phyloP scores from a whole-genome alignment of 805 yeast species.

The Zygosaccharomyces lentus region DNA sequence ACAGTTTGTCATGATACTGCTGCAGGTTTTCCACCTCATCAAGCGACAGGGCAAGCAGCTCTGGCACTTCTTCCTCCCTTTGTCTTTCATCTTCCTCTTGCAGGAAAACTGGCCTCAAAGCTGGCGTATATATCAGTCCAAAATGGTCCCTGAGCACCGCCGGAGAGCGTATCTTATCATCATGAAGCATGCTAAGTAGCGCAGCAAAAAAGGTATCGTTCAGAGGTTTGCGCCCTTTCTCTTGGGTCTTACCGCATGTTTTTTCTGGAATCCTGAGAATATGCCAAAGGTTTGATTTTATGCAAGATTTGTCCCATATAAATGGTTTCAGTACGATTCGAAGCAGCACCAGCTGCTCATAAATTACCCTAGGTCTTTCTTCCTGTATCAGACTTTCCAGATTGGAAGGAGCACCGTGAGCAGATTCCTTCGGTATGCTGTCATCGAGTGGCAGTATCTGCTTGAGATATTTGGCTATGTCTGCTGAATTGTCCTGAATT shows the following conservation, averaged over 20 bases:
- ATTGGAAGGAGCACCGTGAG: not conserved
- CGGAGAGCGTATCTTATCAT: constrained; percentile 5
- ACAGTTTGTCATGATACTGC: constrained; percentile 27
- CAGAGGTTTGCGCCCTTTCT: constrained; percentile 10
- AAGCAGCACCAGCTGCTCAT: constrained; percentile 29
- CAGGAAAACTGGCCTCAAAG: constrained; percentile 16
- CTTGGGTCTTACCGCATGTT: not conserved
- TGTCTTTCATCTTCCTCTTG: constrained; percentile 16
- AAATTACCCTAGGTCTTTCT: constrained; percentile 31
- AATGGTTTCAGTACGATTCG: constrained; percentile 23
- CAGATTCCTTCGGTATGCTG: not conserved
- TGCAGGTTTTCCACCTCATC: constrained; percentile 14
- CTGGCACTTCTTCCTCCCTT: constrained; percentile 20
- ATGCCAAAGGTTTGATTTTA: constrained; percentile 26
- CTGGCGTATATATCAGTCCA: constrained; percentile 18
- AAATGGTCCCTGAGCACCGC: constrained; percentile 21
- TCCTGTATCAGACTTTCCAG: constrained; percentile 21
- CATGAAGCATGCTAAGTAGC: constrained; percentile 10
- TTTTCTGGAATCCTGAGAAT: constrained; percentile 26
- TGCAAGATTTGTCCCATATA: constrained; percentile 28
- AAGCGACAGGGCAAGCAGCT: constrained; percentile 11
- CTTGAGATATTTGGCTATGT: constrained; percentile 4
- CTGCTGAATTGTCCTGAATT: not conserved
- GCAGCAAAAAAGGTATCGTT: constrained; percentile 22
- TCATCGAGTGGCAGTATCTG: constrained; percentile 8